Evolutionary conservation across 1,139 yeast genomes (phyloP).

Genomic region (Hansenula lynferdii): DNA sequence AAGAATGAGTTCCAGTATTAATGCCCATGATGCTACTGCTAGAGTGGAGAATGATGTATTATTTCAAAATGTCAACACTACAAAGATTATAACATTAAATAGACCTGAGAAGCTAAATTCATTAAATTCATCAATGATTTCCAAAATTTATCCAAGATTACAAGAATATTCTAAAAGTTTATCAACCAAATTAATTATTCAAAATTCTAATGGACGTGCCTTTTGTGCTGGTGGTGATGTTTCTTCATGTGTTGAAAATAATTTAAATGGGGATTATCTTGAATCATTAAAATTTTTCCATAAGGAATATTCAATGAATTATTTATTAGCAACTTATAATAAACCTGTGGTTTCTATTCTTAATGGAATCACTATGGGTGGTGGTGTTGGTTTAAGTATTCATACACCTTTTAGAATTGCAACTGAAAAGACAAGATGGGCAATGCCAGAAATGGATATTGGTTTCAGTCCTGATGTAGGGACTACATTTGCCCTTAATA

Average conservation of each 20-base stretch:
- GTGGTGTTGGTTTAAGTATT: conserved; percentile 90
- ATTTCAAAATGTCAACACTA: conserved; percentile 55
- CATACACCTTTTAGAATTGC: conserved; percentile 95
- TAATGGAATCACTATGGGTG: conserved; percentile 98
- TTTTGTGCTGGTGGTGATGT: conserved; percentile 96
- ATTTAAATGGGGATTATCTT: conserved; percentile 41
- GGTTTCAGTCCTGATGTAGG: conserved; percentile 98
- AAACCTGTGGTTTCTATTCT: conserved; percentile 83
- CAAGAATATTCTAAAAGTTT: conserved; percentile 71
- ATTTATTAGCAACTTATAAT: conserved; percentile 69
- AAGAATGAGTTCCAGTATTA: too few relatives aligned
- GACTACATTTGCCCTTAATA: conserved; percentile 81
- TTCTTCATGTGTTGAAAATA: conserved; percentile 60
- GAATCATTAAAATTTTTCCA: conserved; percentile 65
- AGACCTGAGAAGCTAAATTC: conserved; percentile 85
- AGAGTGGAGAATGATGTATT: conserved; percentile 43
- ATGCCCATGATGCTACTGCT: neutral
- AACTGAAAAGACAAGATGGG: conserved; percentile 83
- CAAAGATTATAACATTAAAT: conserved; percentile 75
- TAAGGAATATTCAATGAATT: conserved; percentile 78
- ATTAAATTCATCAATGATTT: conserved; percentile 73
- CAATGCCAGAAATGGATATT: conserved; percentile 98
- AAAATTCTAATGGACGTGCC: conserved; percentile 62
- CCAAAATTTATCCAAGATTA: conserved; percentile 68
- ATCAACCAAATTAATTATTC: conserved; percentile 57